phyloP scores from a whole-genome alignment of 78 protist genomes.

The Cyanophora paradoxa region DNA sequence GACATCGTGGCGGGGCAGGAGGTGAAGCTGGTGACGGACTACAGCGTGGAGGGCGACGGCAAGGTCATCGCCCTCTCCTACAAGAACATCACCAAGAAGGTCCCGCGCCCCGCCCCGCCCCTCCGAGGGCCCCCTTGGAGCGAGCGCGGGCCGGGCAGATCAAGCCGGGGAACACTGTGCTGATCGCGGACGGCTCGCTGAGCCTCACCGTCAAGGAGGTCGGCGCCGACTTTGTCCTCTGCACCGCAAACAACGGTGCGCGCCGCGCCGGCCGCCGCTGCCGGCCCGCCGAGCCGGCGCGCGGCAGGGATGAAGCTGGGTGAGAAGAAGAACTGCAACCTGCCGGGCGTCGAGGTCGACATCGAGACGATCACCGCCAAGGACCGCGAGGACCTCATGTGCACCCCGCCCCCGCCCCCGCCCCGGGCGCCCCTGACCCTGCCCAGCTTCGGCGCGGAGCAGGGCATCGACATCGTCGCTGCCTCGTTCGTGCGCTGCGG shows the following conservation, averaged over 20 bases:
- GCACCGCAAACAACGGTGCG: too few relatives aligned
- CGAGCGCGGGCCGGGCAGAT: too few relatives aligned
- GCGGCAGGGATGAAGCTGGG: conserved; percentile 36
- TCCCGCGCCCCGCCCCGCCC: too few relatives aligned
- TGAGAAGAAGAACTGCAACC: conserved; percentile 63
- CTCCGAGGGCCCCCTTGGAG: too few relatives aligned
- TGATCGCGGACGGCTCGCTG: conserved; percentile 24
- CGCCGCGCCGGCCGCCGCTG: too few relatives aligned
- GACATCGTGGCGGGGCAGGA: conserved; percentile 14
- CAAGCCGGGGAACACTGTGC: conserved; percentile 3
- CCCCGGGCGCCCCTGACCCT: too few relatives aligned
- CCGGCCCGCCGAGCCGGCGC: too few relatives aligned
- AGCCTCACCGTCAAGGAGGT: conserved; percentile 8
- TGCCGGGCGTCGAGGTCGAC: conserved; percentile 63
- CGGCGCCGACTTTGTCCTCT: neutral
- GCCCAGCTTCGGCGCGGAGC: conserved; percentile 12
- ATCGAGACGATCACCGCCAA: conserved; percentile 68
- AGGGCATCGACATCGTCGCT: conserved; percentile 18
- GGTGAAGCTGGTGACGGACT: conserved; percentile 9
- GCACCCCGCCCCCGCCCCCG: too few relatives aligned
- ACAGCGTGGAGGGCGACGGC: too few relatives aligned
- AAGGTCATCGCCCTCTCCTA: conserved; percentile 26
- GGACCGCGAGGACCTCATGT: conserved; percentile 68
- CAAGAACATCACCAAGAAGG: conserved; percentile 1
- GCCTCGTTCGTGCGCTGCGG: conserved; percentile 29